Percentiles rank a stretch among this genome's conserved stretches.
These are phyloP conservation scores for Pichia sp. DNA, from an alignment of 1,139 yeast species.

Conservation along the genomic window DNA sequence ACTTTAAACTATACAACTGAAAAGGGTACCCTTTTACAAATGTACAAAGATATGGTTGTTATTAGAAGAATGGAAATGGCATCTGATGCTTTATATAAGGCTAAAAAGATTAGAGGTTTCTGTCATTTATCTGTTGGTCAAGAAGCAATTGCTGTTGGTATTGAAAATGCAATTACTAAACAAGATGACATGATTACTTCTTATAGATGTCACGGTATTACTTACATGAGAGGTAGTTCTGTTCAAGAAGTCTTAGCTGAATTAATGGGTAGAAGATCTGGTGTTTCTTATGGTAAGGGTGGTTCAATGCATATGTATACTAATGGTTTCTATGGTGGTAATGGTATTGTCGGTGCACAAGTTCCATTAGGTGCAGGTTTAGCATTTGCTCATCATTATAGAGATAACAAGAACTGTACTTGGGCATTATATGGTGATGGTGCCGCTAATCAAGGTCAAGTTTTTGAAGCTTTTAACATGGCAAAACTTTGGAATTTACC, in stretches of 20 bases:
- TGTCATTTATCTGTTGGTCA: slow-evolving; percentile 99
- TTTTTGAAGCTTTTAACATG: slow-evolving; percentile 95
- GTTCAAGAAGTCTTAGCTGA: slow-evolving; percentile 90
- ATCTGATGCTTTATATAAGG: slow-evolving; percentile 94
- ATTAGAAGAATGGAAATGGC: slow-evolving; percentile 99
- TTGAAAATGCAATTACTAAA: slow-evolving; percentile 84
- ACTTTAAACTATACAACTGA: slow-evolving; percentile 67
- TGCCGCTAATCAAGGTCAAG: slow-evolving; percentile 99
- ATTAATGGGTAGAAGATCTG: slow-evolving; percentile 92
- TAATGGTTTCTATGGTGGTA: slow-evolving; percentile 94
- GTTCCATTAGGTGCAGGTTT: slow-evolving; percentile 97
- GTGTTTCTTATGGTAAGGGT: slow-evolving; percentile 96
- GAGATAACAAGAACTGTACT: slow-evolving; percentile 72
- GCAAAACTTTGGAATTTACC: slow-evolving; percentile 98
- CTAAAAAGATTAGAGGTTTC: slow-evolving; percentile 97
- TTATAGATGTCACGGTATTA: slow-evolving; percentile 98
- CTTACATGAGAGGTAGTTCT: slow-evolving; percentile 91
- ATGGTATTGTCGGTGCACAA: slow-evolving; percentile 99
- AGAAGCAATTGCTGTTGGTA: slow-evolving; percentile 98
- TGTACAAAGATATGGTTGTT: slow-evolving; percentile 94
- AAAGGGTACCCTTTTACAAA: slow-evolving; percentile 72
- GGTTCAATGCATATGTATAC: slow-evolving; percentile 99
- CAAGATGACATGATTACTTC: slow-evolving; percentile 90
- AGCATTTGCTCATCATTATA: slow-evolving; percentile 95
- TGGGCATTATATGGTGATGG: slow-evolving; percentile 97